Evolutionary conservation across 1,284 basidiomycete species (phyloP).

Genomic region (Salmacisia buchloeana): DNA sequence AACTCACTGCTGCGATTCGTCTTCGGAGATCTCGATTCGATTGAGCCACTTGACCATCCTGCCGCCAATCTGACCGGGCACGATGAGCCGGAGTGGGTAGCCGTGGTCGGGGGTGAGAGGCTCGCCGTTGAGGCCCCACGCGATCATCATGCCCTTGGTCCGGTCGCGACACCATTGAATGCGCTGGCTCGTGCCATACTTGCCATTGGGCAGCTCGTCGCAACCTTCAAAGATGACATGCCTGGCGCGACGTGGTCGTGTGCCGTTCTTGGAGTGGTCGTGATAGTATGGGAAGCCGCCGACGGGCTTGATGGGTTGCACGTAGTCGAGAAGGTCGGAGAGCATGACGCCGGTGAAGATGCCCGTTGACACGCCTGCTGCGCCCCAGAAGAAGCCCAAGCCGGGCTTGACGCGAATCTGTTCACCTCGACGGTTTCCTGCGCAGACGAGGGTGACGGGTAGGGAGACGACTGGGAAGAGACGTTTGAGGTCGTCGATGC

Average conservation of each 20-base stretch:
- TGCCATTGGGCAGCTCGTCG: slow-evolving; percentile 63
- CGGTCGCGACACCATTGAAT: slow-evolving; percentile 57
- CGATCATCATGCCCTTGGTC: slow-evolving; percentile 60
- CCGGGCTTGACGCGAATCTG: slow-evolving; percentile 65
- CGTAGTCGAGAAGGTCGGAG: slow-evolving; percentile 59
- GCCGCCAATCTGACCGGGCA: slow-evolving; percentile 66
- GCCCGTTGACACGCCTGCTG: slow-evolving; percentile 58
- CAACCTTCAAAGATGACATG: slow-evolving; percentile 65
- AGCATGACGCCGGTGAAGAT: slow-evolving; percentile 66
- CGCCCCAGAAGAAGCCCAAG: slow-evolving; percentile 59
- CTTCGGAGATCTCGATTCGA: slow-evolving; percentile 59
- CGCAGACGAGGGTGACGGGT: slow-evolving; percentile 65
- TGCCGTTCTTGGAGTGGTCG: slow-evolving; percentile 1
- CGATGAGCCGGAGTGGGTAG: slow-evolving; percentile 61
- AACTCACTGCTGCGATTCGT: slow-evolving; percentile 57
- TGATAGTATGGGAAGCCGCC: slow-evolving; percentile 36
- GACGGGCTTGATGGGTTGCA: slow-evolving; percentile 52
- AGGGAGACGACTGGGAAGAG: slow-evolving; percentile 60
- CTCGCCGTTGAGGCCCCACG: slow-evolving; percentile 61
- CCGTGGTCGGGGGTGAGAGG: slow-evolving; percentile 62
- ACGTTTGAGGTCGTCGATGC: slow-evolving; percentile 52
- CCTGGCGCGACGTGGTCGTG: slow-evolving; percentile 32
- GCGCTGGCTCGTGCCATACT: slow-evolving; percentile 62
- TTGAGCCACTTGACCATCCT: slow-evolving; percentile 59
- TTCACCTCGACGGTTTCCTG: slow-evolving; percentile 66